Conservation (phyloP, 2,329 filamentous ascomycete species). For the Chaetomium globosum region DNA sequence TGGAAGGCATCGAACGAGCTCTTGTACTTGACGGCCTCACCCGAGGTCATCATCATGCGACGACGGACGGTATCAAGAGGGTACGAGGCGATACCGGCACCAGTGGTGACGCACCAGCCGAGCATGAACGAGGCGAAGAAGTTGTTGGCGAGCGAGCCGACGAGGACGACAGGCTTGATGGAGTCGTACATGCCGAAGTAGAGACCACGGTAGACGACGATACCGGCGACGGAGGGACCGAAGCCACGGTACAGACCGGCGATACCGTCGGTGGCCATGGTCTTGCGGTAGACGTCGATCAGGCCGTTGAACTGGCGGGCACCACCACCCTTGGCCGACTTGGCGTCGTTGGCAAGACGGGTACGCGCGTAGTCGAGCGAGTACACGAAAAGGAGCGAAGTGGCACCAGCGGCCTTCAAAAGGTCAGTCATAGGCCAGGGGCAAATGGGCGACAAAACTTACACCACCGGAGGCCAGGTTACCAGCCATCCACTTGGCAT, state of each 20-base stretch:
- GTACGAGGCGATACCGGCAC: constrained; percentile 99
- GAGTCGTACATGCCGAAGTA: constrained; percentile 99
- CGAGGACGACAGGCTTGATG: constrained; percentile 97
- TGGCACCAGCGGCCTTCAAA: constrained; percentile 87
- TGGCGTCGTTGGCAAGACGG: constrained; percentile 99
- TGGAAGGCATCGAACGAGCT: constrained; percentile 90
- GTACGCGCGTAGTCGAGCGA: constrained; percentile 99
- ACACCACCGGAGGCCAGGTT: constrained; percentile 99
- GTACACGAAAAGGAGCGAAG: constrained; percentile 99
- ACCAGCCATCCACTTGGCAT: constrained; percentile 98
- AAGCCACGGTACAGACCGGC: constrained; percentile 99
- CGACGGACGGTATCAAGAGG: constrained; percentile 99
- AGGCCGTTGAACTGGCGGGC: constrained; percentile 99
- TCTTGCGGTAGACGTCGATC: constrained; percentile 99
- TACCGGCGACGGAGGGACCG: constrained; percentile 98
- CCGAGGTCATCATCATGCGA: constrained; percentile 99
- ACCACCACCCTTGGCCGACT: constrained; percentile 95
- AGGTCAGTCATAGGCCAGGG: constrained; percentile 25
- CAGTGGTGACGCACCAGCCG: constrained; percentile 98
- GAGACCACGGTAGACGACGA: constrained; percentile 99
- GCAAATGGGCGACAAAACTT: constrained; percentile 52
- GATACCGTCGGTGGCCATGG: constrained; percentile 96
- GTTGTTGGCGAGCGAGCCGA: constrained; percentile 90
- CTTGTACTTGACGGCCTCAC: constrained; percentile 99
- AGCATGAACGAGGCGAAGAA: constrained; percentile 99